A percentile compares a stretch with the other conserved stretches of the same genome.
Evolutionary conservation across 257 asterid genomes (phyloP).

Genomic region (Mitragyna speciosa): DNA sequence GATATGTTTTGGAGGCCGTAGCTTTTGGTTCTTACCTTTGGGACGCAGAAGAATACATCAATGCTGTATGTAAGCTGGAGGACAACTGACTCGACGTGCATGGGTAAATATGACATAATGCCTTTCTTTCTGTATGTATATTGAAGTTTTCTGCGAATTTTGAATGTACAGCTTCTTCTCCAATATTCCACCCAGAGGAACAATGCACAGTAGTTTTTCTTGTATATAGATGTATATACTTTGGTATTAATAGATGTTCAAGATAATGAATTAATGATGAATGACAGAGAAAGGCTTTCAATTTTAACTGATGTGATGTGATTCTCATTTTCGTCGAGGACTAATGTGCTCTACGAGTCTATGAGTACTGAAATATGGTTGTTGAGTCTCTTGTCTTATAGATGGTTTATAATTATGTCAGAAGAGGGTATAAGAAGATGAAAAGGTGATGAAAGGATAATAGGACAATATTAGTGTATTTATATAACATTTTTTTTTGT

Average conservation of each 20-base stretch:
- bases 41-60: constrained; percentile 61
- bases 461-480: no score
- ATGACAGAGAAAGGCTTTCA: background rate
- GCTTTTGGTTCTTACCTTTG: constrained; percentile 85
- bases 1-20: constrained; percentile 76
- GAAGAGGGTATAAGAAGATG: no score
- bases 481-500: no score
- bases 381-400: no score
- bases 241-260: background rate
- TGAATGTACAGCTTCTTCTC: background rate
- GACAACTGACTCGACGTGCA: constrained; percentile 39
- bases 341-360: background rate
- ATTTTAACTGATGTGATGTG: background rate
- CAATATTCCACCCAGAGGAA: background rate
- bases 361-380: background rate
- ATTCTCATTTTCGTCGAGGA: background rate
- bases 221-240: background rate
- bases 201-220: background rate
- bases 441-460: no score
- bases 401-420: no score
- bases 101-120: background rate
- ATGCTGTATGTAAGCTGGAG: constrained; percentile 51
- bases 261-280: background rate
- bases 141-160: background rate
- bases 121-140: background rate